These are phyloP conservation scores for Clonostachys sp. DNA, from an alignment of 2,329 filamentous ascomycete genomes.

Conservation along the genomic window DNA sequence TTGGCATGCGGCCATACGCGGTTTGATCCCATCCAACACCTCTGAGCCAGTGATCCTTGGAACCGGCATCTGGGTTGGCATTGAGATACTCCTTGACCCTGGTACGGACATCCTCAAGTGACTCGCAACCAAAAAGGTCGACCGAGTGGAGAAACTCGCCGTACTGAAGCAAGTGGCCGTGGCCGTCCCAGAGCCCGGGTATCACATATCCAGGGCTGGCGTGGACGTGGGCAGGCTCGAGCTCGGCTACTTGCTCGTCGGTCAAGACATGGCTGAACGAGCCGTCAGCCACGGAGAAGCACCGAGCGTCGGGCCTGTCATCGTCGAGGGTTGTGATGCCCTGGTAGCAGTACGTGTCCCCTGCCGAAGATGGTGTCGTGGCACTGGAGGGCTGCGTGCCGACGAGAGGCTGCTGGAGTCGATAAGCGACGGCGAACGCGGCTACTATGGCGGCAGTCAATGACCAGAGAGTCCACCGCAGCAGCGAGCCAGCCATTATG, in stretches of 20 bases:
- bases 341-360: constrained; percentile 30
- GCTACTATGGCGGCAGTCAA: constrained; percentile 3
- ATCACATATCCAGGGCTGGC: constrained; percentile 46
- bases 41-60: constrained; percentile 54
- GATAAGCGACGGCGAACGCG: constrained; percentile 22
- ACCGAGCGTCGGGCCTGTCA: constrained; percentile 33
- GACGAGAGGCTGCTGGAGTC: constrained; percentile 10
- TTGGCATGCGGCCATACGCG: constrained; percentile 60
- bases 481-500: too few relatives aligned
- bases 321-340: constrained; percentile 28
- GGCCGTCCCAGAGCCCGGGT: constrained; percentile 67
- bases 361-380: constrained; percentile 2
- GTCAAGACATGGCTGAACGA: constrained; percentile 28
- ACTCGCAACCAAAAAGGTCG: constrained; percentile 55
- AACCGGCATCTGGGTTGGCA: constrained; percentile 44
- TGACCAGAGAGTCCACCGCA: too few relatives aligned
- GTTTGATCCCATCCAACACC: constrained; percentile 71
- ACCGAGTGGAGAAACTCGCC: constrained; percentile 65
- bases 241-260: constrained; percentile 27
- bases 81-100: constrained; percentile 48
- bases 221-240: constrained; percentile 18
- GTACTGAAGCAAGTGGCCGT: constrained; percentile 63
- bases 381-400: constrained; percentile 11
- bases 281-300: constrained; percentile 51
- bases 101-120: constrained; percentile 46